Base-by-base conservation (phyloP, 1,284 basidiomycete species). In the Pseudozyma sp. region DNA sequence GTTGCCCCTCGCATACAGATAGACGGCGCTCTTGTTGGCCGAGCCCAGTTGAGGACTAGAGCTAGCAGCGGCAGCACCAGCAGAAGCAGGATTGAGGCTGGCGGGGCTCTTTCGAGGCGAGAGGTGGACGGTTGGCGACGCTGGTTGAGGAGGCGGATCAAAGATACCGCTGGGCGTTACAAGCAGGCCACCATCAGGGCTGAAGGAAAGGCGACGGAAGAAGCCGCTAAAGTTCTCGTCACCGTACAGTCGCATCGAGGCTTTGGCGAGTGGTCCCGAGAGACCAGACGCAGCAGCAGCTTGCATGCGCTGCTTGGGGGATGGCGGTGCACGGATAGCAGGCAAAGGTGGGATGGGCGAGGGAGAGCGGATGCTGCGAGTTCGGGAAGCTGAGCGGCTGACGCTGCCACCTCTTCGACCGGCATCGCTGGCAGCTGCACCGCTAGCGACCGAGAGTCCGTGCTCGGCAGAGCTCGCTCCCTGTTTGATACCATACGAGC, bases 221-320 rank as follows among this genome's bases (percentile, higher is more conserved):
- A 99, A 99, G 76, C 96, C 94, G 4, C 93, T 95, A 80, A 90
- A 94, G 77, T 91, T 93, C 85, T 98, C 95, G 84, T 99, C 96
- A 45, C 95, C 94, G 79, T 98, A 99, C 30, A 99, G 87, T 6
- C 76, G 68, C 72, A 79, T 69, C 14, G 74, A 71, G 39, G 57
- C 62, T 52, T 55, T 75, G 14, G 74, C 62, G 31, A 75, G 50
- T 16, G 62, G 57, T 24, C 72, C 59, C 14, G 47, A 60, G 30
- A 63, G 43, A 45, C 55, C 60, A 6, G 59, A 43, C n/a, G 68
- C 65, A 9, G 64, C 69, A 7, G 74, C 72, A 14, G 78, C 77
- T 48, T 80, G 75, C 50, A 80, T 62, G 42, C 78, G 68, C 55
- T 82, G 75, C 45, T 76, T 75, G 13, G 75, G 79, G 1, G 76